A percentile compares a stretch with the other conserved stretches of the same genome.
phyloP scores from a whole-genome alignment of 2,329 filamentous ascomycete genomes.

The Scedosporium minutisporum region DNA sequence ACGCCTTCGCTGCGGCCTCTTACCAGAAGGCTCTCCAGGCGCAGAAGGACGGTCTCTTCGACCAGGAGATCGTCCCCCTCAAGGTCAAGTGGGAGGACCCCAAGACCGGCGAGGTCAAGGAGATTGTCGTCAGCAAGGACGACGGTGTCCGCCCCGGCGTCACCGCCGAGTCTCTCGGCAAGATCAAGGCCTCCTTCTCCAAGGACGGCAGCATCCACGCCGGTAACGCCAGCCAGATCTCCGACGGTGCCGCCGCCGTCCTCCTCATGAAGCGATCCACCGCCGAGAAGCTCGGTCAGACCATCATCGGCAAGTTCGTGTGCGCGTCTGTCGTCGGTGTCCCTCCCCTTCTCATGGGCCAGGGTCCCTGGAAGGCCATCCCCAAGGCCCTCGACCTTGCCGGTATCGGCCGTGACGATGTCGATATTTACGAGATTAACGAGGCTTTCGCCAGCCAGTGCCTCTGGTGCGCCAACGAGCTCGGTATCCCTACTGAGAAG shows the following conservation, averaged over 20 bases:
- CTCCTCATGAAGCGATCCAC: conserved; percentile 91
- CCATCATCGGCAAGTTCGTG: conserved; percentile 87
- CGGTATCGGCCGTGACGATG: conserved; percentile 76
- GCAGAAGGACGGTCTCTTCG: conserved; percentile 80
- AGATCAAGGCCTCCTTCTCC: conserved; percentile 84
- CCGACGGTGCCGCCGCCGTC: conserved; percentile 89
- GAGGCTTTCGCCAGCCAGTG: conserved; percentile 96
- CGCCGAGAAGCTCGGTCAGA: conserved; percentile 78
- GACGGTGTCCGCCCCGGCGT: conserved; percentile 81
- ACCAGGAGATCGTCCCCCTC: conserved; percentile 81
- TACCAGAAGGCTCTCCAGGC: conserved; percentile 85
- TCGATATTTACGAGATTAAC: conserved; percentile 98
- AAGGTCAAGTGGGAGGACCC: conserved; percentile 83
- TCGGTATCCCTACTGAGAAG: conserved; percentile 74
- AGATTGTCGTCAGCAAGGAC: conserved; percentile 73
- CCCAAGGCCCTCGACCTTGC: conserved; percentile 84
- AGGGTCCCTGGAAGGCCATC: conserved; percentile 93
- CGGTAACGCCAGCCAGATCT: conserved; percentile 92
- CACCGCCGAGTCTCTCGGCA: conserved; percentile 77
- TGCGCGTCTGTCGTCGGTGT: conserved; percentile 79
- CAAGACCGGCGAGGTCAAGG: conserved; percentile 78
- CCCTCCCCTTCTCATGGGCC: conserved; percentile 86
- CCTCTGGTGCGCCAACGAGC: conserved; percentile 83
- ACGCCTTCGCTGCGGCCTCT: conserved; percentile 85
- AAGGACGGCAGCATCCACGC: conserved; percentile 92